Conservation (phyloP, 495 filamentous ascomycete genomes). For the Penicillium paradoxum region DNA sequence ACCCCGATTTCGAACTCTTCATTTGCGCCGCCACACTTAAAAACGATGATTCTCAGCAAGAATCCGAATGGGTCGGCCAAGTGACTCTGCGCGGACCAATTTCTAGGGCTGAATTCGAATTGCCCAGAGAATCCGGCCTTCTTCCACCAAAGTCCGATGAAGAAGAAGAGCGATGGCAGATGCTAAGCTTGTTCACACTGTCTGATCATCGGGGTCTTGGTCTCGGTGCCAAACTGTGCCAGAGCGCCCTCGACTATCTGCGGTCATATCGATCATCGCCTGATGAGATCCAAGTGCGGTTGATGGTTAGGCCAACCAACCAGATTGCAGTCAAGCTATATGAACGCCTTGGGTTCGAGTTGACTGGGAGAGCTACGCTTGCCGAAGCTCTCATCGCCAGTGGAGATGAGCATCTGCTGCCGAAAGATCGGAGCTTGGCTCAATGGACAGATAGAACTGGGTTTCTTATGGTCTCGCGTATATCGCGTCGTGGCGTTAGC, state of each 20-base stretch:
- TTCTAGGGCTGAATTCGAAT: slow-evolving; percentile 11
- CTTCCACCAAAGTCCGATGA: slow-evolving; percentile 11
- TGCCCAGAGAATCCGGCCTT: slow-evolving; percentile 21
- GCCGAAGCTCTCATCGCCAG: slow-evolving; percentile 31
- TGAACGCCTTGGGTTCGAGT: slow-evolving; percentile 26
- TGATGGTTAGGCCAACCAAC: slow-evolving; percentile 32
- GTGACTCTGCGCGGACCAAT: slow-evolving; percentile 30
- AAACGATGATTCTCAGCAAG: neutral
- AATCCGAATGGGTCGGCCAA: slow-evolving; percentile 30
- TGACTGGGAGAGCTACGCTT: slow-evolving; percentile 26
- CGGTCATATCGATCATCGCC: slow-evolving; percentile 11
- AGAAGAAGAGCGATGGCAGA: slow-evolving; percentile 33
- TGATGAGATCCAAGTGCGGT: slow-evolving; percentile 15
- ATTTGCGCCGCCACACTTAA: slow-evolving; percentile 26
- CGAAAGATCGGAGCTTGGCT: slow-evolving; percentile 17
- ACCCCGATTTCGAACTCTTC: slow-evolving; percentile 18
- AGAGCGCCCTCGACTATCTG: slow-evolving; percentile 25
- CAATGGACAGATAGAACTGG: slow-evolving; percentile 22
- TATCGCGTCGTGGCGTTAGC: neutral
- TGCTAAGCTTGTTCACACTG: slow-evolving; percentile 32
- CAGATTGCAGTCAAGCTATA: slow-evolving; percentile 27
- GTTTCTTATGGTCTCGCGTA: slow-evolving; percentile 15
- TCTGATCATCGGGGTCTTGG: slow-evolving; percentile 30
- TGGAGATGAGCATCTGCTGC: slow-evolving; percentile 30
- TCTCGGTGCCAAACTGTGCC: slow-evolving; percentile 30